phyloP scores from a whole-genome alignment of 179 eudicot species.

The Silene vulgaris region DNA sequence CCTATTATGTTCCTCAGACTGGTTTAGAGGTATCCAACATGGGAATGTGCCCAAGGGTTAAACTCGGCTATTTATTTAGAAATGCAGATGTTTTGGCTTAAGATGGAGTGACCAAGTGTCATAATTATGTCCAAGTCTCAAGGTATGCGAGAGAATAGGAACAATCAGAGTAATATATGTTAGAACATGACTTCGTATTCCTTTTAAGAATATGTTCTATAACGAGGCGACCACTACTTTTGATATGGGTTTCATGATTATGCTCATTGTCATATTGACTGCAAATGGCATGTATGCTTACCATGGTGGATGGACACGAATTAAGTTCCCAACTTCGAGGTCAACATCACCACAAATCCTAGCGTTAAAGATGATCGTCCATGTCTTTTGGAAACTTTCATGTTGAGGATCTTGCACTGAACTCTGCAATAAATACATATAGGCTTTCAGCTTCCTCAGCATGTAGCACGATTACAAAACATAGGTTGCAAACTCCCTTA shows the following conservation, averaged over 20 bases:
- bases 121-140: background rate
- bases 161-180: background rate
- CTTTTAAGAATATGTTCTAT: background rate
- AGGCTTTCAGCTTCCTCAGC: background rate
- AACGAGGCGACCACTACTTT: background rate
- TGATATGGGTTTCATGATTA: slow-evolving; percentile 1
- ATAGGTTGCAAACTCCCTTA: background rate
- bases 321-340: slow-evolving; percentile 58
- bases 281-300: slow-evolving; percentile 27
- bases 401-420: slow-evolving; percentile 35
- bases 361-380: slow-evolving; percentile 63
- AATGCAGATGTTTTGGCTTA: background rate
- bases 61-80: background rate
- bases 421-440: slow-evolving; percentile 40
- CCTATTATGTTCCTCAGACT: background rate
- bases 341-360: slow-evolving; percentile 67
- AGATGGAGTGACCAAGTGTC: background rate
- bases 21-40: background rate
- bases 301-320: slow-evolving; percentile 79
- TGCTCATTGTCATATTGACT: background rate
- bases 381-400: slow-evolving; percentile 33
- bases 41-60: background rate
- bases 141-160: background rate
- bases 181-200: slow-evolving; percentile 8
- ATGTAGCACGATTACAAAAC: background rate